A percentile compares a stretch with the other conserved stretches of the same genome.
Conservation (phyloP, 495 filamentous ascomycete genomes). For the Xylaria intraflava region DNA sequence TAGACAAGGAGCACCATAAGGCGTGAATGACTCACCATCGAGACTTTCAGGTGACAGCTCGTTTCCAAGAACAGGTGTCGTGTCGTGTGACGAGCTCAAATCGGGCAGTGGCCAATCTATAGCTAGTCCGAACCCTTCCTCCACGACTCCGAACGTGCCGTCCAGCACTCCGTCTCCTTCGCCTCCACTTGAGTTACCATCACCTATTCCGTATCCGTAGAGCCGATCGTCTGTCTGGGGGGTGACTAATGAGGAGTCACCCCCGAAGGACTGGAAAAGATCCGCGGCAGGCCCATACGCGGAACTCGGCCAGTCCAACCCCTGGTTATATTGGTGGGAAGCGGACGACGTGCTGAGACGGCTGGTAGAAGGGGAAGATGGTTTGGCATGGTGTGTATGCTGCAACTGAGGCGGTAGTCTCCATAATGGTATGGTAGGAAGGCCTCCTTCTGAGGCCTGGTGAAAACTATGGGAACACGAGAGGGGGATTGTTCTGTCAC, state of each 20-base stretch:
- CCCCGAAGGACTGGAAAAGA: constrained; percentile 25
- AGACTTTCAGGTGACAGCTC: constrained; percentile 16
- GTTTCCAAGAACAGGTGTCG: constrained; percentile 17
- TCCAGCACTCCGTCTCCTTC: neutral
- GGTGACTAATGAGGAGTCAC: constrained; percentile 7
- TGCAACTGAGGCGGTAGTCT: constrained; percentile 2
- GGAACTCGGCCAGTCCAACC: constrained; percentile 24
- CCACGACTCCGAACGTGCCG: neutral
- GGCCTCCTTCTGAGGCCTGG: constrained; percentile 23
- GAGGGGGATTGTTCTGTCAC: constrained; percentile 16
- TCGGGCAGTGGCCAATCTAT: constrained; percentile 24
- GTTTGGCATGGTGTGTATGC: constrained; percentile 12
- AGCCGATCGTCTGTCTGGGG: constrained; percentile 23
- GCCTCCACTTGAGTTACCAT: constrained; percentile 8
- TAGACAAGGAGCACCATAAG: neutral
- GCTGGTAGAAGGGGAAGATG: constrained; percentile 18
- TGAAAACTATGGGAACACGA: constrained; percentile 17
- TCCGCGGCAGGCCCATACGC: constrained; percentile 24
- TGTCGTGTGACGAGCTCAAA: constrained; percentile 17
- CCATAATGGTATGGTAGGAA: constrained; percentile 27
- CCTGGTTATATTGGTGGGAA: constrained; percentile 20
- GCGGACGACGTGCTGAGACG: constrained; percentile 14
- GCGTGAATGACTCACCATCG: constrained; percentile 17
- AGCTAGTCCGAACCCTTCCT: neutral
- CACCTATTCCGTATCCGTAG: constrained; percentile 15